These are phyloP conservation scores for Phytophthora citrophthora DNA, from an alignment of 352 stramenopile species.

Conservation along the genomic window DNA sequence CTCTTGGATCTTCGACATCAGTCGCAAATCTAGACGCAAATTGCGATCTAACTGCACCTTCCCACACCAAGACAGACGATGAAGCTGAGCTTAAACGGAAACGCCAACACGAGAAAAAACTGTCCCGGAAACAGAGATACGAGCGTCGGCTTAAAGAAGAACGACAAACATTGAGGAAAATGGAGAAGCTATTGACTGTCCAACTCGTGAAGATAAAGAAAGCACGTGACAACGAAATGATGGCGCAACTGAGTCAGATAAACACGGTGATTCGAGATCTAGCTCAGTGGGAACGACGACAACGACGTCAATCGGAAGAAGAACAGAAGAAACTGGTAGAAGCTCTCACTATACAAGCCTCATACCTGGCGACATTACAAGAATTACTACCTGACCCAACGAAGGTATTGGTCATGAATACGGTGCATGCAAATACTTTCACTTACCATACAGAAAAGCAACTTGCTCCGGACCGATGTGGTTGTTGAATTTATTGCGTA, in stretches of 20 bases:
- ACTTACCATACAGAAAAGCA: no score
- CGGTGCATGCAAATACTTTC: no score
- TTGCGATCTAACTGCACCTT: no score
- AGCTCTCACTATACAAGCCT: background rate
- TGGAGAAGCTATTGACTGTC: background rate
- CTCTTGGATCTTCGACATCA: background rate
- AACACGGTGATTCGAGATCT: background rate
- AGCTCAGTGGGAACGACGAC: background rate
- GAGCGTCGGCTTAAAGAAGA: background rate
- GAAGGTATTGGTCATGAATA: background rate
- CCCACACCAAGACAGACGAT: no score
- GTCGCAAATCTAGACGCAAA: no score
- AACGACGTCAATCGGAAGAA: background rate
- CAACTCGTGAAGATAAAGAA: background rate
- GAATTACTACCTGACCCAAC: background rate
- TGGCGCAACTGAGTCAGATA: no score
- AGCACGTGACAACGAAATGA: background rate
- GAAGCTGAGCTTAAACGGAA: background rate
- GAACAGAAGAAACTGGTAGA: background rate
- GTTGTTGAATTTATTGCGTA: no score
- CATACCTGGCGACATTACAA: background rate
- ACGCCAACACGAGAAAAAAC: background rate
- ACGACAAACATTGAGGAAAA: background rate
- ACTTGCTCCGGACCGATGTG: no score
- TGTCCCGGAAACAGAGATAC: background rate